Conservation (phyloP, 257 asterid species). For the Penstemon newberryi region DNA sequence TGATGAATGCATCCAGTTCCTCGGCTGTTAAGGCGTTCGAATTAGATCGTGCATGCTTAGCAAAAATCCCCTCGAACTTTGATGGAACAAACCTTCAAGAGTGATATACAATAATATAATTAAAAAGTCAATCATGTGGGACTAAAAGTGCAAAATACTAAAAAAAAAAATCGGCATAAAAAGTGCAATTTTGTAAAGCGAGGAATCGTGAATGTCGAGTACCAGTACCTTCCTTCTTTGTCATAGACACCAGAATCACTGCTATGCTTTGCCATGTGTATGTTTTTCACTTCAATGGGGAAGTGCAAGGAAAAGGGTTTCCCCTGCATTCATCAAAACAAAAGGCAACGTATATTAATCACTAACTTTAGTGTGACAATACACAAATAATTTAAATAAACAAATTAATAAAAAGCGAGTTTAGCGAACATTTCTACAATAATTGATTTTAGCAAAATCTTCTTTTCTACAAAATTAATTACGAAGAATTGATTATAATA, state of each 20-base stretch:
- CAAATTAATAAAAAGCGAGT: too few species aligned
- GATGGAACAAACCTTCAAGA: slow-evolving; percentile 53
- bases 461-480: too few species aligned
- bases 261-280: slow-evolving; percentile 56
- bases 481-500: too few species aligned
- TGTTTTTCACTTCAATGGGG: slow-evolving; percentile 77
- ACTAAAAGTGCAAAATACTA: neutral
- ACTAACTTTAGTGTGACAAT: neutral
- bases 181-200: too few species aligned
- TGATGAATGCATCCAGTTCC: slow-evolving; percentile 54
- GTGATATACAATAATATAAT: neutral
- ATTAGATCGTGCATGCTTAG: slow-evolving; percentile 50
- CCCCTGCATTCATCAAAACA: slow-evolving; percentile 50
- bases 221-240: slow-evolving; percentile 55
- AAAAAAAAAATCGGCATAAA: neutral
- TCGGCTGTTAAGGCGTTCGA: slow-evolving; percentile 51
- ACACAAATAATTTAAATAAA: neutral
- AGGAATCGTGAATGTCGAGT: too few species aligned
- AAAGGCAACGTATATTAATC: neutral
- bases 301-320: slow-evolving; percentile 49
- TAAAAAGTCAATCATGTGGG: too few species aligned
- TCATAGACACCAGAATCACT: slow-evolving; percentile 83
- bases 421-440: too few species aligned
- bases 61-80: slow-evolving; percentile 75
- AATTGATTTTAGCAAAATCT: too few species aligned